Conservation (phyloP, 1,284 basidiomycete genomes). For the Moesziomyces aphidis region DNA sequence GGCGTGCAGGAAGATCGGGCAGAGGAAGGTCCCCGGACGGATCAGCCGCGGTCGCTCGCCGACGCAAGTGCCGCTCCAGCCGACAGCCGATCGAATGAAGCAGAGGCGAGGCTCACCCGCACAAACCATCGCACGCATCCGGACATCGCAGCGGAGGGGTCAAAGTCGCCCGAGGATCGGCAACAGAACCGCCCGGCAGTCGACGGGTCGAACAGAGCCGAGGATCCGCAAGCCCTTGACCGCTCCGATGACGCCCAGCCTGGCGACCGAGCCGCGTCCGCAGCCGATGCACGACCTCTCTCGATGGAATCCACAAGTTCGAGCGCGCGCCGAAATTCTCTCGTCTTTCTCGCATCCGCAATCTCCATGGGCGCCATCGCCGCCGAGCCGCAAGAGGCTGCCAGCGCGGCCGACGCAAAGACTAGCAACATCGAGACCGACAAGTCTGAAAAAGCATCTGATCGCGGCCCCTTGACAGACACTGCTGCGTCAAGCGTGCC, state of each 20-base stretch:
- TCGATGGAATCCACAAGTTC: constrained; percentile 42
- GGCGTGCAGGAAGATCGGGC: background rate
- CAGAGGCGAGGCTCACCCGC: background rate
- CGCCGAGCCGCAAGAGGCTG: constrained; percentile 5
- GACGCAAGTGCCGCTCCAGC: too few relatives aligned
- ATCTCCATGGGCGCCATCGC: constrained; percentile 47
- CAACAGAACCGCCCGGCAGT: too few relatives aligned
- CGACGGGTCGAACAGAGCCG: too few relatives aligned
- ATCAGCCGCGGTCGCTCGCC: background rate
- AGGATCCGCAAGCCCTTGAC: too few relatives aligned
- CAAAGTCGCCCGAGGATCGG: too few relatives aligned
- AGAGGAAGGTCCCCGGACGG: background rate
- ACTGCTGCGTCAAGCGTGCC: background rate
- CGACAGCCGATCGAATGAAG: background rate
- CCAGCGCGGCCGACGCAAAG: background rate
- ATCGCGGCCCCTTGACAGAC: background rate
- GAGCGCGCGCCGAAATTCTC: constrained; percentile 21
- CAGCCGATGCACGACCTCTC: constrained; percentile 13
- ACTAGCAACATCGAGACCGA: background rate
- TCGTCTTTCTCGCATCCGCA: constrained; percentile 45
- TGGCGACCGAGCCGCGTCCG: background rate
- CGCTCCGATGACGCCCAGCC: constrained; percentile 1
- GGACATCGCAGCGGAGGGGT: too few relatives aligned
- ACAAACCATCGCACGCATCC: background rate
- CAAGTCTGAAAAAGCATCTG: background rate